Conservation (phyloP, 2,329 filamentous ascomycete genomes). For the Gaeumannomyces sp. region DNA sequence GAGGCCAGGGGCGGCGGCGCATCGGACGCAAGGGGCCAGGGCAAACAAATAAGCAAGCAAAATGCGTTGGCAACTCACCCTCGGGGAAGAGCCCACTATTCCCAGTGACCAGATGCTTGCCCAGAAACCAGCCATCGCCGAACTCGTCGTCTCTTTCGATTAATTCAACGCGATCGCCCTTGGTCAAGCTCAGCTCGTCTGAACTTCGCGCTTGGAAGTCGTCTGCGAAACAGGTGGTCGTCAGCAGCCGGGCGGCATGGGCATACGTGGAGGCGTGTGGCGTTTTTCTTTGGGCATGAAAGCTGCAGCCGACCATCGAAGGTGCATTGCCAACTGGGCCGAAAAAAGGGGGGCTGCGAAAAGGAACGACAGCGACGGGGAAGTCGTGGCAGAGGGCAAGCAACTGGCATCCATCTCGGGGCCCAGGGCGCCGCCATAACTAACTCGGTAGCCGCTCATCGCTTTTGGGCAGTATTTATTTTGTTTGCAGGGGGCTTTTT, state of each 20-base stretch:
- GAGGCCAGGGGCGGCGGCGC: background rate
- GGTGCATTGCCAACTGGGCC: background rate
- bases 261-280: background rate
- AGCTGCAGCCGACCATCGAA: background rate
- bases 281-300: background rate
- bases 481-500: background rate
- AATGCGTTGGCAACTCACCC: constrained; percentile 45
- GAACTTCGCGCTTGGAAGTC: constrained; percentile 88
- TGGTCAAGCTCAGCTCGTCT: constrained; percentile 83
- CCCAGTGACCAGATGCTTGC: constrained; percentile 64
- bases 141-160: constrained; percentile 85
- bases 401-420: background rate
- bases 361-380: background rate
- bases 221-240: constrained; percentile 46
- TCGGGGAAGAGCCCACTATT: constrained; percentile 77
- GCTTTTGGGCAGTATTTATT: background rate
- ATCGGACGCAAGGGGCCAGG: background rate
- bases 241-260: background rate
- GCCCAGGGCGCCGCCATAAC: background rate
- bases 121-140: constrained; percentile 80
- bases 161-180: constrained; percentile 77
- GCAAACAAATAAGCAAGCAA: background rate
- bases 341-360: background rate
- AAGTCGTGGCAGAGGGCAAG: background rate
- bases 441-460: background rate